Evolutionary conservation across 352 stramenopile species (phyloP).

Genomic region (Thalassiosira livingstoniorum): DNA sequence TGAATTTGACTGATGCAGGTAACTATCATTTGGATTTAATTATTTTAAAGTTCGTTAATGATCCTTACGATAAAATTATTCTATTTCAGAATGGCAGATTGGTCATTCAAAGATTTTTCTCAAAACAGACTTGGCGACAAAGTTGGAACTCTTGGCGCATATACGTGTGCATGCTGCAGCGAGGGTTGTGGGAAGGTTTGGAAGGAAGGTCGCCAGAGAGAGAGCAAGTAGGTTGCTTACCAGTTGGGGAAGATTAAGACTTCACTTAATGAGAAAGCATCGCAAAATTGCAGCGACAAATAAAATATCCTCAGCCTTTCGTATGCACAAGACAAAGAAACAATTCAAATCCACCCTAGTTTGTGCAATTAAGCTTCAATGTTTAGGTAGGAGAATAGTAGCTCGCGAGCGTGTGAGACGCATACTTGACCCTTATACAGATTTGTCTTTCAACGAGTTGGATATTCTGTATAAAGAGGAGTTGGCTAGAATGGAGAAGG

Average conservation of each 20-base stretch:
- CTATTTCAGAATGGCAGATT: conserved; percentile 94
- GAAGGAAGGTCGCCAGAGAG: conserved; percentile 53
- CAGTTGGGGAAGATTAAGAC: conserved; percentile 70
- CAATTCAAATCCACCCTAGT: conserved; percentile 48
- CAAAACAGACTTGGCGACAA: conserved; percentile 90
- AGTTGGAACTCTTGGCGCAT: conserved; percentile 90
- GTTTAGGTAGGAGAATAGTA: conserved; percentile 54
- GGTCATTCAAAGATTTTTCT: conserved; percentile 96
- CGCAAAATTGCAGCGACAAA: conserved; percentile 53
- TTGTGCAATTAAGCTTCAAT: conserved; percentile 71
- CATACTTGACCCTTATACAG: conserved; percentile 75
- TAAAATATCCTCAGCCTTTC: conserved; percentile 63
- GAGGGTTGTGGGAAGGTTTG: conserved; percentile 74
- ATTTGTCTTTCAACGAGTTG: conserved; percentile 79
- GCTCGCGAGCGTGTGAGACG: conserved; percentile 54
- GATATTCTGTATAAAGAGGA: conserved; percentile 70
- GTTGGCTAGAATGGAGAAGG: conserved; percentile 66
- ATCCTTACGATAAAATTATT: no score
- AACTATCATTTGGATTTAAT: no score
- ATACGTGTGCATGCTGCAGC: conserved; percentile 74
- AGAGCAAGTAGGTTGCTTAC: conserved; percentile 65
- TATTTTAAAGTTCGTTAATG: no score
- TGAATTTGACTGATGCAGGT: conserved; percentile 83
- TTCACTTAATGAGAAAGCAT: conserved; percentile 68
- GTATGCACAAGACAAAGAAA: conserved; percentile 52